Conservation (phyloP, 805 yeast species). For the Lipomyces spencermartinsiae region DNA sequence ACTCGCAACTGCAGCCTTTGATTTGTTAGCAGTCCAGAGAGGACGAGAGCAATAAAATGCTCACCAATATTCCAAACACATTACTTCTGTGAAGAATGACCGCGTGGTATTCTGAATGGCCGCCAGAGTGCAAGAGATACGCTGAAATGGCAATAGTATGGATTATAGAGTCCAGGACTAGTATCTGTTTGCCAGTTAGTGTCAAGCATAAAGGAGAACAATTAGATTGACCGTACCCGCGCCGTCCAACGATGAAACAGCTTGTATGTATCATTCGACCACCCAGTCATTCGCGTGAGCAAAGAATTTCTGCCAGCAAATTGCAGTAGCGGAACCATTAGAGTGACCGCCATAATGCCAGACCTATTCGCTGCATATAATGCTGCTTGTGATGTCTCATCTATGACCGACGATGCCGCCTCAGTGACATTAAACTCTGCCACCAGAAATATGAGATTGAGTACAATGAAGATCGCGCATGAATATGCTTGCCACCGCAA, state of each 20-base stretch:
- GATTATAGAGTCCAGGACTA: conserved; percentile 52
- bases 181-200: conserved; percentile 7
- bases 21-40: conserved; percentile 37
- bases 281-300: conserved; percentile 66
- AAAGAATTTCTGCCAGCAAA: conserved; percentile 80
- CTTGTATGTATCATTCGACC: conserved; percentile 65
- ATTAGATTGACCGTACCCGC: conserved; percentile 49
- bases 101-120: not conserved
- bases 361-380: conserved; percentile 31
- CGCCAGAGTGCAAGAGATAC: conserved; percentile 30
- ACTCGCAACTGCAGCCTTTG: conserved; percentile 47
- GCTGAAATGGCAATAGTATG: conserved; percentile 65
- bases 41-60: not conserved
- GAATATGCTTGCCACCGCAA: conserved; percentile 51
- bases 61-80: conserved; percentile 49
- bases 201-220: not conserved
- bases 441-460: conserved; percentile 45
- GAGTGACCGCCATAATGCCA: conserved; percentile 40
- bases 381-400: conserved; percentile 3
- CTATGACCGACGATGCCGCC: conserved; percentile 9
- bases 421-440: conserved; percentile 30
- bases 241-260: conserved; percentile 71
- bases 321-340: conserved; percentile 61
- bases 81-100: conserved; percentile 1
- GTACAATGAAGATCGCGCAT: conserved; percentile 45